Evolutionary conservation across 768 basidiomycete species (phyloP), one percentile per base, ranked within the genome.

Genomic region (Gloeopeniophorella convolvens): DNA sequence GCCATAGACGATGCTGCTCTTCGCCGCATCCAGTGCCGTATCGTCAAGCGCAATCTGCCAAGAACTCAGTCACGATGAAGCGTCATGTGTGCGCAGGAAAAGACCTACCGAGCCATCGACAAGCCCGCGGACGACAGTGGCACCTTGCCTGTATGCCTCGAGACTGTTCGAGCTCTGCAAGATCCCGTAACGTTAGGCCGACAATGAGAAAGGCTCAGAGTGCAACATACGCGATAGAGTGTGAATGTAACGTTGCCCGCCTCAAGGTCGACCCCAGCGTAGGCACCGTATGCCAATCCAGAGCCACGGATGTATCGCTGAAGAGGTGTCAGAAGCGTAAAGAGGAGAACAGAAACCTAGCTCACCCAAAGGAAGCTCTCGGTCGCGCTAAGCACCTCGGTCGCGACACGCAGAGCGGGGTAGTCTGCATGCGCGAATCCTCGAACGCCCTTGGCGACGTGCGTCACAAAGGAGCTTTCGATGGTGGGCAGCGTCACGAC

Each of bases 331-430:
- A 46, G 49, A n/a, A 43, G 44, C 18, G 5, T 11, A 45, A 20
- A 24, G 18, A 13, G 8, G 27, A 28, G 28, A 4, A 15, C 21
- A 4, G 12, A 23, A 5, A 31, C 18, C 16, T 28, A 52, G n/a
- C 65, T 31, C 66, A 90, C 89, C 95, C 95, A 98, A 49, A 97
- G 79, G 64, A 84, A 96, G 57, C 90, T 88, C 70, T 98, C 96
- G 9, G 90, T 82, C 11, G 91, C 94, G 59, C 96, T 96, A 43
- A 99, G 71, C 13, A 92, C 80, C 58, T 94, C 88, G 2, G 82
- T 68, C 4, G 93, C 83, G n/a, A 98, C 77, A 18, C 83, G 77
- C 23, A 95, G 68, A n/a, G 84, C 85, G 3, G 95, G 84, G 59
- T 83, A 83, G 53, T 94, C 90, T 5, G 83, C 80, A 62, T 95